A percentile compares a stretch with the other conserved stretches of the same genome.
Conservation (phyloP, 2,329 filamentous ascomycete species). For the Diaporthe australafricana region DNA sequence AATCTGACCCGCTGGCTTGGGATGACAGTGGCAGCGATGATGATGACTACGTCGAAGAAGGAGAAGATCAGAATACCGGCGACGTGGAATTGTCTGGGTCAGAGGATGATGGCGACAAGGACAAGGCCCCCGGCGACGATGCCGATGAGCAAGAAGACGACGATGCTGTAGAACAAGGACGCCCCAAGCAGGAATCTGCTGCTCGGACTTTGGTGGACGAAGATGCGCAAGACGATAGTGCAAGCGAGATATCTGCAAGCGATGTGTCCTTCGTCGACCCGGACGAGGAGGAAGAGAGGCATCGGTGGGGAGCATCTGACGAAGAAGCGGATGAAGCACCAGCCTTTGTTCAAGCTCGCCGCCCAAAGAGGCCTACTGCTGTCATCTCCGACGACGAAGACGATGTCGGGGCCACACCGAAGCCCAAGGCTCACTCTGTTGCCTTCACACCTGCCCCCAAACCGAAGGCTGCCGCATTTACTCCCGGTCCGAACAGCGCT, state of each 20-base stretch:
- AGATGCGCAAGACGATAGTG: slow-evolving; percentile 51
- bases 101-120: slow-evolving; percentile 45
- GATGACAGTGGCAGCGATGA: slow-evolving; percentile 69
- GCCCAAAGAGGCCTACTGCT: slow-evolving; percentile 61
- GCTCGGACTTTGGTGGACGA: slow-evolving; percentile 52
- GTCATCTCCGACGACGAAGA: slow-evolving; percentile 74
- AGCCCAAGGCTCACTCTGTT: slow-evolving; percentile 53
- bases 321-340: slow-evolving; percentile 42
- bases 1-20: slow-evolving; percentile 64
- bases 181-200: slow-evolving; percentile 43
- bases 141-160: slow-evolving; percentile 42
- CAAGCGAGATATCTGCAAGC: slow-evolving; percentile 48
- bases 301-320: slow-evolving; percentile 49
- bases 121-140: slow-evolving; percentile 43
- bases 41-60: slow-evolving; percentile 57
- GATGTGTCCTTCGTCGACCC: slow-evolving; percentile 51
- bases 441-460: slow-evolving; percentile 45
- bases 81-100: slow-evolving; percentile 58
- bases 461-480: slow-evolving; percentile 18
- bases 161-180: slow-evolving; percentile 51
- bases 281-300: slow-evolving; percentile 48
- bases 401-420: slow-evolving; percentile 63
- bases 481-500: slow-evolving; percentile 52
- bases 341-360: slow-evolving; percentile 47
- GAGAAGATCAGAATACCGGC: slow-evolving; percentile 52